Evolutionary conservation across 306 rosid species (phyloP), one percentile per base, ranked within the genome.

Genomic region (Medicago lupulina): DNA sequence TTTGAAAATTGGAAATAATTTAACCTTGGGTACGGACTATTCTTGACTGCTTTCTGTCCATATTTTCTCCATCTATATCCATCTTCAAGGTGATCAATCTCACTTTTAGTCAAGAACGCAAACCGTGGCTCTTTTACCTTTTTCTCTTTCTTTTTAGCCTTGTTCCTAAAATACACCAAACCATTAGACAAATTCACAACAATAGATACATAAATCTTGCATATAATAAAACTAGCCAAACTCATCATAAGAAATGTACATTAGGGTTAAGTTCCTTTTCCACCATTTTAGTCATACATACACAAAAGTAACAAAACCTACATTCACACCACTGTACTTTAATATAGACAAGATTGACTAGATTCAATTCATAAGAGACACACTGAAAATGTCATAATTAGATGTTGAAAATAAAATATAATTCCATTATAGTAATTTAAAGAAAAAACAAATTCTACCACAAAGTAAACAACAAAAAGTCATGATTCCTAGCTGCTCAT

Each of bases 41-140:
- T 93, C 83, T 93, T 93, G 73, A 93, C 98, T 28, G 98, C 98
- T 75, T 93, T 93, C 83, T 93, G 98, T 53, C 98, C 98, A 76
- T 93, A 93, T 78, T 93, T 93, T 85, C 98, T 89, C 98, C 98
- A 93, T 89, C 95, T 86, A 71, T 90, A 90, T 8, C 98, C 98
- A 87, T 93, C 98, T 86, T 93, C 97, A 83, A 93, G 98, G 12
- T 90, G 87, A 86, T 93, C 98, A 10, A 89, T 80, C 91, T 93
- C 96, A 50, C 97, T 93, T 88, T 90, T 89, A 1, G 98, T 93
- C 89, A 93, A 83, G 87, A 93, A 90, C 7, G 98, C 90, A 78
- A 87, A 88, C 4, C 98, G 86, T 14, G 97, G 96, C 75, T 93
- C 95, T 77, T 84, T 86, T 80, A 58, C 46, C 83, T 84, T 83